Conservation (phyloP, 371 early-diverging fungal species). For the Lichtheimia corymbifera region DNA sequence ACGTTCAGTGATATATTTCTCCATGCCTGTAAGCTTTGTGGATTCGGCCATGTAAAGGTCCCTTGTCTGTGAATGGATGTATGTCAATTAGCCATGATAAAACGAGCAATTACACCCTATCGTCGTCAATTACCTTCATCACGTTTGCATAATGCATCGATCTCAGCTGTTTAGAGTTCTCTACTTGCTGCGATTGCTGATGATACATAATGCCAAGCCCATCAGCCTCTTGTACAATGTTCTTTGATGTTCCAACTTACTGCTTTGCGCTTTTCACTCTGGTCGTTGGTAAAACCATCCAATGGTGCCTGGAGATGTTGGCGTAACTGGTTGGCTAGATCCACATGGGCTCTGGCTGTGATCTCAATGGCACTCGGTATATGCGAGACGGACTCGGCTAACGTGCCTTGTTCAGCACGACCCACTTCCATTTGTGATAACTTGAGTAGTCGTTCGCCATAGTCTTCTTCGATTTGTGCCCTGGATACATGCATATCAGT, state of each 20-base stretch:
- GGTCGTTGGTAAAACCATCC: slow-evolving; percentile 22
- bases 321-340: slow-evolving; percentile 30
- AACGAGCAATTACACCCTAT: too few relatives aligned
- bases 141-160: slow-evolving; percentile 37
- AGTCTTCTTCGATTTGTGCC: slow-evolving; percentile 30
- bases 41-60: slow-evolving; percentile 19
- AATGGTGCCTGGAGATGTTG: slow-evolving; percentile 26
- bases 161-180: slow-evolving; percentile 39
- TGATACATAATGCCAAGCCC: neutral
- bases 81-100: neutral
- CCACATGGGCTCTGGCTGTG: slow-evolving; percentile 28
- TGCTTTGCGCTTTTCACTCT: slow-evolving; percentile 18
- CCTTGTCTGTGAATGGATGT: slow-evolving; percentile 6
- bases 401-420: slow-evolving; percentile 26
- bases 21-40: slow-evolving; percentile 18
- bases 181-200: slow-evolving; percentile 44
- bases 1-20: slow-evolving; percentile 18
- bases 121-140: slow-evolving; percentile 23
- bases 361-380: slow-evolving; percentile 31
- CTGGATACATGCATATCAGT: slow-evolving; percentile 6
- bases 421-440: slow-evolving; percentile 26
- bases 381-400: slow-evolving; percentile 25
- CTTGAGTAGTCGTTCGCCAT: slow-evolving; percentile 27
- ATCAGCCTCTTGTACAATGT: neutral
- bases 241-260: slow-evolving; percentile 8